Evolutionary conservation across 1,284 basidiomycete species (phyloP), one percentile per base, ranked within the genome.

Genomic region (Pisolithus thermaeus): DNA sequence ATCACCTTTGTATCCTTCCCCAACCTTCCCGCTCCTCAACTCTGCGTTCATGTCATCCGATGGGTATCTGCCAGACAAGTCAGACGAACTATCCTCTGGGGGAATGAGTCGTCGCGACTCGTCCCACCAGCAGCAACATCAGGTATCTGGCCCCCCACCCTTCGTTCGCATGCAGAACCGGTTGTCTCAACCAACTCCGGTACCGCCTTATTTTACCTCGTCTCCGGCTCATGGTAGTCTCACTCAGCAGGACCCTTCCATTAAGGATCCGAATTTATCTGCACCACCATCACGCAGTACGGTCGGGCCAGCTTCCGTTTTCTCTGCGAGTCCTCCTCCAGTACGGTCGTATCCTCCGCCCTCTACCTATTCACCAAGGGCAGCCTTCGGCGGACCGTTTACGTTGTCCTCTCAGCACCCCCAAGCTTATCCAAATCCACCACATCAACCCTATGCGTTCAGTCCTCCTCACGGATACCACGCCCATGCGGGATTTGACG

Each of bases 301-400:
- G 18, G 47, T 37, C 7, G 32, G 32, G 12, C 20, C 41, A 20
- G 43, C 43, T n/a, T 20, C 56, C 23, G 9, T 51, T 16, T 49
- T 55, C 30, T 45, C 43, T 1, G 25, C 18, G n/a, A 50, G 47
- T 41, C 49, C 53, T 1, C 36, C 40, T 2, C 47, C 51, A 46
- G n/a, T 44, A 7, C 62, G 50, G 4, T 30, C 49, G 2, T 49
- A 56, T 50, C 5, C 47, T 18, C 12, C 52, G 3, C 39, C 61
- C 23, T 53, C 63, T 30, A 59, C 58, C n/a, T 72, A 73, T 56
- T 60, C 60, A 49, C 75, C 71, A 36, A 67, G 62, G 39, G 50
- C 63, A 36, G 63, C 63, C 54, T 77, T 74, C 57, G 62, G 70
- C 28, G 71, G 71, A 48, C 76, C 73, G 65, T 80, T 81, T 68